Conservation (phyloP, 2,329 filamentous ascomycete genomes). For the Elsinoe fawcettii region DNA sequence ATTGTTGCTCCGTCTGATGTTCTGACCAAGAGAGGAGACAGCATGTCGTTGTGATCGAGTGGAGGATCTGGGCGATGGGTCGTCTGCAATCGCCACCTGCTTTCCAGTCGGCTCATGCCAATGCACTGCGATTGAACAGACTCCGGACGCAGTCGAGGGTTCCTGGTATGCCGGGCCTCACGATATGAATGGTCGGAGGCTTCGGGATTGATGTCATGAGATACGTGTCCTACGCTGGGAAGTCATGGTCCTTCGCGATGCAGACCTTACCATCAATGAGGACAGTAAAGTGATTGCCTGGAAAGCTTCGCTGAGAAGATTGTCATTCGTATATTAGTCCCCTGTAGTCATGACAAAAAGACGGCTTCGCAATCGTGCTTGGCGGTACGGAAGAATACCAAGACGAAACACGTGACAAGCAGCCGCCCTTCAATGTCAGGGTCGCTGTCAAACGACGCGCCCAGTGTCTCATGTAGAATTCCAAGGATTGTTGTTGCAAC, state of each 20-base stretch:
- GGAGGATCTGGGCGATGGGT: no score
- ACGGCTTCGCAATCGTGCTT: not conserved
- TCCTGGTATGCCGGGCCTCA: no score
- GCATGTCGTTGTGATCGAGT: no score
- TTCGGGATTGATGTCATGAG: not conserved
- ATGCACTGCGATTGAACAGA: no score
- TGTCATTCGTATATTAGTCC: not conserved
- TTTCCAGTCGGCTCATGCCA: no score
- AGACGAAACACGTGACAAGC: not conserved
- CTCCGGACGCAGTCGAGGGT: no score
- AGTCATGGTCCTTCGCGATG: not conserved
- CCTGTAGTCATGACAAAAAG: not conserved
- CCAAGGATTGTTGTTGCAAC: not conserved
- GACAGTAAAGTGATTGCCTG: not conserved
- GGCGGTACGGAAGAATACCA: not conserved
- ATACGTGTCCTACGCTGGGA: no score
- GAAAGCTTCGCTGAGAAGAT: not conserved
- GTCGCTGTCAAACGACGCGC: not conserved
- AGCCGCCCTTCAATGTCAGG: not conserved
- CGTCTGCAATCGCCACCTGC: no score
- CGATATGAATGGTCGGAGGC: no score
- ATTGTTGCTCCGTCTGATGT: no score
- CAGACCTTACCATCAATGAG: not conserved
- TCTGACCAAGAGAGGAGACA: no score
- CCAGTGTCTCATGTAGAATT: not conserved